Conservation (phyloP, 768 basidiomycete species). For the Multifurca ochricompacta region DNA sequence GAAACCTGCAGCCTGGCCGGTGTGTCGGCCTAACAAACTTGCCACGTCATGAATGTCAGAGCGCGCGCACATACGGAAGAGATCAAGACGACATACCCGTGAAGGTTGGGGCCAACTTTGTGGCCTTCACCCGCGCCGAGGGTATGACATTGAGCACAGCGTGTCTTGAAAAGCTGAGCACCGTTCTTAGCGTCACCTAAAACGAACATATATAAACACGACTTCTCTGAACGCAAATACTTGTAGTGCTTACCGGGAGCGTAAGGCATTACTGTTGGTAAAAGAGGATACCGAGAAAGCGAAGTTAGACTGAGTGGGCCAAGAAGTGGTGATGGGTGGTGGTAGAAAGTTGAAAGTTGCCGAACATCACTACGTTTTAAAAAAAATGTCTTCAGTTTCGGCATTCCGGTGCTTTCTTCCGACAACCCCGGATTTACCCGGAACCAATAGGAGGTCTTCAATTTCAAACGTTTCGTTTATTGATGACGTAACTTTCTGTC, state of each 20-base stretch:
- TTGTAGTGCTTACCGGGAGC: conserved; percentile 33
- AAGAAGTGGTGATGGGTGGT: background rate
- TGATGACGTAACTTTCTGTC: too few relatives aligned
- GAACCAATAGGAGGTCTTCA: background rate
- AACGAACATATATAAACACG: background rate
- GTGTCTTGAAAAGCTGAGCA: conserved; percentile 93
- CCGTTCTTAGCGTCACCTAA: conserved; percentile 84
- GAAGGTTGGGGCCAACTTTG: conserved; percentile 93
- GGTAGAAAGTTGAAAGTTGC: background rate
- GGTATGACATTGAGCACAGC: conserved; percentile 93
- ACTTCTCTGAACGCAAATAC: background rate
- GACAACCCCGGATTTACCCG: conserved; percentile 6
- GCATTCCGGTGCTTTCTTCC: background rate
- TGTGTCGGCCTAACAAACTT: conserved; percentile 77
- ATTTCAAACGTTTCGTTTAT: too few relatives aligned
- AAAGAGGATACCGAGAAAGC: background rate
- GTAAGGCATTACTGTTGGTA: conserved; percentile 37
- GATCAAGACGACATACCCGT: conserved; percentile 52
- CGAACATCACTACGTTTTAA: background rate
- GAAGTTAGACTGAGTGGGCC: background rate
- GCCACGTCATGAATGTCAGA: conserved; percentile 10
- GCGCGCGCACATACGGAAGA: background rate
- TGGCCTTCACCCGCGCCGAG: conserved; percentile 65
- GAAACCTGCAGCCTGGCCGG: conserved; percentile 80
- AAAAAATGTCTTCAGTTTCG: too few relatives aligned